Evolutionary conservation across 768 basidiomycete species (phyloP), one percentile per base, ranked within the genome.

Genomic region (Naganishia randhawae): DNA sequence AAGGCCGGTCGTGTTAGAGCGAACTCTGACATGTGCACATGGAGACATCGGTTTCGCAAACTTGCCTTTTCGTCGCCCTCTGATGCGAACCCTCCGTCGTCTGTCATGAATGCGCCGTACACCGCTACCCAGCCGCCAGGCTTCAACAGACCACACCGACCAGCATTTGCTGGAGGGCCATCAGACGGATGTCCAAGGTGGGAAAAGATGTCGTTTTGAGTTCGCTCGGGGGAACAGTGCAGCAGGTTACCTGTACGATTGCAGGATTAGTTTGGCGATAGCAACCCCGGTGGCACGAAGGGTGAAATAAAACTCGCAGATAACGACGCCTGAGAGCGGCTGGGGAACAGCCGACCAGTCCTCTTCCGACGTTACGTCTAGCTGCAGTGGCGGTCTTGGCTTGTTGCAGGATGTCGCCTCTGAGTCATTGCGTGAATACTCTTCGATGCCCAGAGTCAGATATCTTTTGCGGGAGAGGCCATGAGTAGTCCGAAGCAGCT

Each of bases 41-140:
- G n/a, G n/a, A n/a, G n/a, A n/a, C n/a, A n/a, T n/a, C n/a, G n/a
- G n/a, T n/a, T n/a, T n/a, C n/a, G n/a, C n/a, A n/a, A n/a, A n/a
- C 67, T 39, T 17, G 52, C 67, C 50, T 63, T 62, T 31, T 37
- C 27, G 64, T 69, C 68, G 7, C 68, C 63, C 50, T 69, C 68
- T 52, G 50, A 29, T 29, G 37, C 68, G 31, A 69, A 69, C 9
- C 22, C 50, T 35, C 68, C 68, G 33, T 69, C 63, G 50, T 69
- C 63, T 31, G 32, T 33, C 29, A n/a, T 27, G 45, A 69, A 69
- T 10, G 68, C 68, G 1, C 68, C 68, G 39, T 69, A 69, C 29
- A 69, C 31, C 50, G 48, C 50, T 10, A 65, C 42, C 62, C 62
- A 69, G 16, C 68, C 68, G 16, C 19, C 52, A 0, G 11, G 4